A percentile compares a stretch with the other conserved stretches of the same genome.
Evolutionary conservation across 1,139 yeast genomes (phyloP).

Genomic region (Debaryomyces coudertii): DNA sequence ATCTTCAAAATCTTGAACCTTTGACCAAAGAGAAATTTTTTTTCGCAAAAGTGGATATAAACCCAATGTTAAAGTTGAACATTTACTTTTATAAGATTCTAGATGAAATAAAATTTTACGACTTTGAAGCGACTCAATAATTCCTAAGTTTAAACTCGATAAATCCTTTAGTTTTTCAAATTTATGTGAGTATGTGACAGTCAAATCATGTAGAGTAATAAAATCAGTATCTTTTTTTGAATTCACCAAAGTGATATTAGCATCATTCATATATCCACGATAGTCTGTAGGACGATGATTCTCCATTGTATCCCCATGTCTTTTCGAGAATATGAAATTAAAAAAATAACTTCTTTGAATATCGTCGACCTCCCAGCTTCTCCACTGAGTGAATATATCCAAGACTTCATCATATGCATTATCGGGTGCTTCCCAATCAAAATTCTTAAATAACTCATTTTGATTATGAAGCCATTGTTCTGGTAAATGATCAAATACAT

Average conservation of each 20-base stretch:
- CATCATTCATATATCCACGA: conserved; percentile 4
- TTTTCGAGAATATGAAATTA: conserved; percentile 38
- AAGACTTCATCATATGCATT: conserved; percentile 59
- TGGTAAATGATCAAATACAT: conserved; percentile 68
- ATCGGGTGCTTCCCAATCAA: conserved; percentile 46
- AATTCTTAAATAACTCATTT: conserved; percentile 22
- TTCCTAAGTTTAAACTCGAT: conserved; percentile 15
- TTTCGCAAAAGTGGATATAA: not conserved
- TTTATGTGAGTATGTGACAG: conserved; percentile 12
- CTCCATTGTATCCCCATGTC: conserved; percentile 1
- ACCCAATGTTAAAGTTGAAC: conserved; percentile 23
- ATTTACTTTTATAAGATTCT: conserved; percentile 26
- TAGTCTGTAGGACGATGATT: conserved; percentile 2
- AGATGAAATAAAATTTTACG: conserved; percentile 25
- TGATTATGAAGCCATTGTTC: conserved; percentile 44
- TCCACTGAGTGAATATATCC: conserved; percentile 73
- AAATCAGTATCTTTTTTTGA: conserved; percentile 18
- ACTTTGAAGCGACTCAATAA: conserved; percentile 14
- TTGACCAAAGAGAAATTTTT: not conserved
- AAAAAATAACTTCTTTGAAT: conserved; percentile 57
- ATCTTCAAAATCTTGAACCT: not conserved
- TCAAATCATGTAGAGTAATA: conserved; percentile 18
- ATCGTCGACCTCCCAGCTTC: conserved; percentile 78
- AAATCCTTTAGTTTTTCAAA: conserved; percentile 15
- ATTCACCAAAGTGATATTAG: conserved; percentile 7